phyloP scores from a whole-genome alignment of 495 filamentous ascomycete species.

The Hypoxylon cercidicola region DNA sequence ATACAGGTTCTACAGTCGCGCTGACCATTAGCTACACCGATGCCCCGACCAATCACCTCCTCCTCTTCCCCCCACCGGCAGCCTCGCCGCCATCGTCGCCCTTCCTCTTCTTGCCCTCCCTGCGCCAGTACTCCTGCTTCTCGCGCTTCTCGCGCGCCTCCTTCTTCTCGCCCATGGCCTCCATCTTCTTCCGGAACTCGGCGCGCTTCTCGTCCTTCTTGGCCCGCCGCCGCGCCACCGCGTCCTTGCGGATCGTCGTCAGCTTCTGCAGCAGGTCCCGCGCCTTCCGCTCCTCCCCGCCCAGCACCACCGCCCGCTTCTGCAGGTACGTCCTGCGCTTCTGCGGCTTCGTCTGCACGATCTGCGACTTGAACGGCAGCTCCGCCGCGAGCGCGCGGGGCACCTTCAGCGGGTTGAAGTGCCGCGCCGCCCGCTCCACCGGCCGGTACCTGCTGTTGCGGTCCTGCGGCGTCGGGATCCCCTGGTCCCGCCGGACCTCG shows the following conservation, averaged over 20 bases:
- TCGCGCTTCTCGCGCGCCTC: constrained; percentile 86
- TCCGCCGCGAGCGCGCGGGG: constrained; percentile 84
- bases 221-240: constrained; percentile 77
- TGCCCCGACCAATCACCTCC: no score
- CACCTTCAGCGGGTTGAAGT: constrained; percentile 94
- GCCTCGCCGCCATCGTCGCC: constrained; percentile 67
- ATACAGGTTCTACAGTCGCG: no score
- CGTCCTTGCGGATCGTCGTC: constrained; percentile 89
- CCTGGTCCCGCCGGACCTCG: constrained; percentile 81
- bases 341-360: constrained; percentile 80
- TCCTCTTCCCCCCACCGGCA: constrained; percentile 76
- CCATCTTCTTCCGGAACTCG: constrained; percentile 81
- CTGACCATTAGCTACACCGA: no score
- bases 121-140: constrained; percentile 90
- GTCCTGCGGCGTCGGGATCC: constrained; percentile 77
- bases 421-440: constrained; percentile 80
- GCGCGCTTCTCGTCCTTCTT: constrained; percentile 88
- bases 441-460: constrained; percentile 84
- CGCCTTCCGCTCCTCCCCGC: constrained; percentile 84
- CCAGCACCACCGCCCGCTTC: constrained; percentile 87
- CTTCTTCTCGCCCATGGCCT: constrained; percentile 83
- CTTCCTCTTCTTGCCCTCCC: constrained; percentile 94
- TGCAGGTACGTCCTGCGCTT: constrained; percentile 89
- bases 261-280: constrained; percentile 94
- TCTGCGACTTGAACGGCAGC: constrained; percentile 93